Evolutionary conservation across 768 basidiomycete species (phyloP).

Genomic region (Leucogyrophana mollusca): DNA sequence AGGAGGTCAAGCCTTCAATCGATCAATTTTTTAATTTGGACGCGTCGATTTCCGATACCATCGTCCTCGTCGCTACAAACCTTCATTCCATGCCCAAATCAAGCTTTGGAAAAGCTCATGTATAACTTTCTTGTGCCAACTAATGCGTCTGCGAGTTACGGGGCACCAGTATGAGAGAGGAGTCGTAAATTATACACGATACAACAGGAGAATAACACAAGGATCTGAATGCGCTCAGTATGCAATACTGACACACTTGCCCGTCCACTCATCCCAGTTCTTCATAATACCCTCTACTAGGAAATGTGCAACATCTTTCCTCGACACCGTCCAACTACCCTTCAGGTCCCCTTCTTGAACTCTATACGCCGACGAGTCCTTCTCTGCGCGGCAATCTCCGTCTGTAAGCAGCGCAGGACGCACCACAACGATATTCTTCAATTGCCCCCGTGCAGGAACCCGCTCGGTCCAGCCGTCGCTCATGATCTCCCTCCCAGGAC

Average conservation of each 20-base stretch:
- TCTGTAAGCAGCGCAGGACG: slow-evolving; percentile 60
- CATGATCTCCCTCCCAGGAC: slow-evolving; percentile 40
- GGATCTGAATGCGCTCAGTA: too few relatives aligned
- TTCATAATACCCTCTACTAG: slow-evolving; percentile 44
- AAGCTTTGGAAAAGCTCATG: too few relatives aligned
- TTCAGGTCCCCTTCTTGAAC: slow-evolving; percentile 40
- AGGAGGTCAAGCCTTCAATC: too few relatives aligned
- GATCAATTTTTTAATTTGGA: too few relatives aligned
- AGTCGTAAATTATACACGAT: too few relatives aligned
- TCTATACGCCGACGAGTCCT: slow-evolving; percentile 37
- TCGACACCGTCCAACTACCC: slow-evolving; percentile 51
- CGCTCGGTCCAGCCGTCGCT: slow-evolving; percentile 41
- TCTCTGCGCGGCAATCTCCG: slow-evolving; percentile 42
- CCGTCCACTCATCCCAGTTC: slow-evolving; percentile 53
- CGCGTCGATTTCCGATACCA: too few relatives aligned
- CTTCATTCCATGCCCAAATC: too few relatives aligned
- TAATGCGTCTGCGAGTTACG: too few relatives aligned
- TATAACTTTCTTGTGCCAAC: too few relatives aligned
- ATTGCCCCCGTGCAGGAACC: slow-evolving; percentile 39
- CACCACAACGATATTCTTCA: slow-evolving; percentile 46
- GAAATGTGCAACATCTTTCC: slow-evolving; percentile 67
- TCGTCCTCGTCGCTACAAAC: too few relatives aligned
- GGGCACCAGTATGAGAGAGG: too few relatives aligned
- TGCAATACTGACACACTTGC: slow-evolving; percentile 47
- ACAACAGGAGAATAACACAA: too few relatives aligned